Evolutionary conservation across 495 filamentous ascomycete species (phyloP).

Genomic region (Clavariopsis aquatica): DNA sequence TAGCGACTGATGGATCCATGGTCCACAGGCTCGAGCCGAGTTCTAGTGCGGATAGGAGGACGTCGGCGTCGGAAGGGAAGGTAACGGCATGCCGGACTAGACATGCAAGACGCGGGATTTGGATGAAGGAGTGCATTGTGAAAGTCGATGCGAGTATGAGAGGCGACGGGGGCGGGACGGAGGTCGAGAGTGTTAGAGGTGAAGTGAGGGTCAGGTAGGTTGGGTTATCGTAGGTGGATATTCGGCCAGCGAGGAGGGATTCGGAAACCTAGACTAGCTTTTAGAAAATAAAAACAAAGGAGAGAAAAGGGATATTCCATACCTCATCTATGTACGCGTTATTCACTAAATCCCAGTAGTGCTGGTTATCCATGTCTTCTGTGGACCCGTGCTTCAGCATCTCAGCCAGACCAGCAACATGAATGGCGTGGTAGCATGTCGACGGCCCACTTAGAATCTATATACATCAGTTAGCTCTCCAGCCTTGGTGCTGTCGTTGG

Average conservation of each 20-base stretch:
- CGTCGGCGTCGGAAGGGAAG: not conserved
- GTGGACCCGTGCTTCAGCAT: slow-evolving; percentile 7
- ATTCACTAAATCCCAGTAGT: slow-evolving; percentile 12
- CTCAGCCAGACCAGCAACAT: not conserved
- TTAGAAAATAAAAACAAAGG: not conserved
- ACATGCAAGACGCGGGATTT: slow-evolving; percentile 11
- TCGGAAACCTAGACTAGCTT: slow-evolving; percentile 4
- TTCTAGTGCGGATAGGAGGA: not conserved
- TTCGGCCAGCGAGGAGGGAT: not conserved
- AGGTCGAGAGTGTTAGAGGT: not conserved
- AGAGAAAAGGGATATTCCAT: not conserved
- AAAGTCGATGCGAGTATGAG: not conserved
- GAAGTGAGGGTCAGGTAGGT: slow-evolving; percentile 2
- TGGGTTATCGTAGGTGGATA: slow-evolving; percentile 13
- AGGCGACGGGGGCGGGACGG: not conserved
- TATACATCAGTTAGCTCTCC: not conserved
- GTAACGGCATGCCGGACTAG: not conserved
- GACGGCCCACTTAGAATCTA: slow-evolving; percentile 1
- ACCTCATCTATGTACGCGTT: slow-evolving; percentile 16
- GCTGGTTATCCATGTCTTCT: not conserved
- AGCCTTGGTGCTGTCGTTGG: too few species aligned
- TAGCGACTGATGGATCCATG: not conserved
- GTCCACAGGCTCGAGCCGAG: slow-evolving; percentile 10
- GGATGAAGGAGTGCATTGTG: slow-evolving; percentile 16
- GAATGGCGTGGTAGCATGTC: not conserved